Evolutionary conservation across 768 basidiomycete genomes (phyloP).

Genomic region (Asterophora parasitica): DNA sequence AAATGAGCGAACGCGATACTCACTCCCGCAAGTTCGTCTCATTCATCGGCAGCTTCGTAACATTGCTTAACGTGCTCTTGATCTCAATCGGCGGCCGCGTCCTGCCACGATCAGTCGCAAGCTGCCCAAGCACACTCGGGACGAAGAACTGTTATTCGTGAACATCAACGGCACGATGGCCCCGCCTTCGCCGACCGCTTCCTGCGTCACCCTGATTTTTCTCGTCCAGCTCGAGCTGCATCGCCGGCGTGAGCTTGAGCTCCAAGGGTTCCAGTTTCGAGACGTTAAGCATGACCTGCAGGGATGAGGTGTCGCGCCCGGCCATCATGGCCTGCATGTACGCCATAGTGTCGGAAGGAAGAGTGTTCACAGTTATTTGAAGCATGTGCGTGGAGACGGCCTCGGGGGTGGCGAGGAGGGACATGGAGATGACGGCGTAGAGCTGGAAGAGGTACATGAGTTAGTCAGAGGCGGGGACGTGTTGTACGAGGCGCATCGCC

Average conservation of each 20-base stretch:
- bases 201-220: background rate
- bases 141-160: slow-evolving; percentile 9
- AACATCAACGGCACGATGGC: slow-evolving; percentile 4
- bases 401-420: slow-evolving; percentile 3
- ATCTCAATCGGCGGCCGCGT: slow-evolving; percentile 2
- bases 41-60: slow-evolving; percentile 4
- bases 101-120: slow-evolving; percentile 1
- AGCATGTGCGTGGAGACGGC: slow-evolving; percentile 6
- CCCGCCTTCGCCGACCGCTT: background rate
- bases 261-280: background rate
- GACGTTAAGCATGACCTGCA: slow-evolving; percentile 8
- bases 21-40: slow-evolving; percentile 2
- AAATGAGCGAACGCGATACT: background rate
- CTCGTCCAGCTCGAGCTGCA: slow-evolving; percentile 6
- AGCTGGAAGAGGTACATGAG: slow-evolving; percentile 10
- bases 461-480: slow-evolving; percentile 6
- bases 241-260: slow-evolving; percentile 4
- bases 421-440: slow-evolving; percentile 8
- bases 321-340: slow-evolving; percentile 7
- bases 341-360: slow-evolving; percentile 4
- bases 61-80: slow-evolving; percentile 1
- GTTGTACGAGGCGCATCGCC: slow-evolving; percentile 8
- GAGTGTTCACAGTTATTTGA: slow-evolving; percentile 2
- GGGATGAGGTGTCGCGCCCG: slow-evolving; percentile 1
- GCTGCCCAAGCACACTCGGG: background rate